Conservation (phyloP, 2,329 filamentous ascomycete genomes). For the Albifimbria verrucaria region DNA sequence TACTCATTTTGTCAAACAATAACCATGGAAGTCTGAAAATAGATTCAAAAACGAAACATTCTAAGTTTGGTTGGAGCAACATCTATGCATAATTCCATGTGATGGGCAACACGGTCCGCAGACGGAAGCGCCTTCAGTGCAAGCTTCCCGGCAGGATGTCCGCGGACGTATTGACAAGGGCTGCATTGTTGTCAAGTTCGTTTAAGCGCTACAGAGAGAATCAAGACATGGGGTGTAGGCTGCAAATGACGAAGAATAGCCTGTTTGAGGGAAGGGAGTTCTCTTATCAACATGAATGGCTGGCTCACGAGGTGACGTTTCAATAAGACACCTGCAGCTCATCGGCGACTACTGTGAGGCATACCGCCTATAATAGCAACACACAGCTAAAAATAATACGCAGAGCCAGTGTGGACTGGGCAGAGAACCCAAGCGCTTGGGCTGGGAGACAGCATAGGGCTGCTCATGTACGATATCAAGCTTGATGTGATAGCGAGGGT, state of each 20-base stretch:
- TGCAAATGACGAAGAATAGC: too few relatives aligned
- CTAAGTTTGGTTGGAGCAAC: background rate
- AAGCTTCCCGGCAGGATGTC: background rate
- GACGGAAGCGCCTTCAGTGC: background rate
- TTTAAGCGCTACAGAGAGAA: background rate
- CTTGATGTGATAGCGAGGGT: background rate
- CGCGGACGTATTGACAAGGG: background rate
- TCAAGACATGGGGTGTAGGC: too few relatives aligned
- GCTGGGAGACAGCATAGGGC: background rate
- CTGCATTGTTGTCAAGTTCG: background rate
- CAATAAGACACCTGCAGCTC: slow-evolving; percentile 24
- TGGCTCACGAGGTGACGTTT: slow-evolving; percentile 12
- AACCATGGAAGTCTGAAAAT: background rate
- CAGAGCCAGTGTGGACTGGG: background rate
- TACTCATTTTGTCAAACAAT: background rate
- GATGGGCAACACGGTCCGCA: background rate
- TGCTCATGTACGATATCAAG: background rate
- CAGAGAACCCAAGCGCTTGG: background rate
- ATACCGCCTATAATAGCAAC: slow-evolving; percentile 35
- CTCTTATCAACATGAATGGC: background rate
- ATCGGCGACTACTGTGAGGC: slow-evolving; percentile 32
- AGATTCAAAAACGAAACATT: background rate
- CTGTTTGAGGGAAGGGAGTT: background rate
- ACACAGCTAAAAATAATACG: slow-evolving; percentile 28
- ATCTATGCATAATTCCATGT: background rate